Evolutionary conservation across 2,329 filamentous ascomycete species (phyloP), one percentile per base, ranked within the genome.

Genomic region (Cryphonectria japonica): DNA sequence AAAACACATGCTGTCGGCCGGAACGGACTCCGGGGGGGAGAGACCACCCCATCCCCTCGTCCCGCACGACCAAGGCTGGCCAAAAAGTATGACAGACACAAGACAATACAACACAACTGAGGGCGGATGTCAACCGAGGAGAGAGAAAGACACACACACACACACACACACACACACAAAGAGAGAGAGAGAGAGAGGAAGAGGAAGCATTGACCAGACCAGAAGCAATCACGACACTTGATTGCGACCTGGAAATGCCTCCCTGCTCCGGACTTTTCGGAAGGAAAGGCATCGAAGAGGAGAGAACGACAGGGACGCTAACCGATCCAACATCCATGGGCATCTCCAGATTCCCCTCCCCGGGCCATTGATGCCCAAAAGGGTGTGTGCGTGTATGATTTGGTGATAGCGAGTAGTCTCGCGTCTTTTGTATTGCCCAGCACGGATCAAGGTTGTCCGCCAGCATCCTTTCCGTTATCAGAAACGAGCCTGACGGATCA

Each of bases 401-500:
- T 50, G 11, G 59, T 61, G 59, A 61, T 39, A 26, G 59, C 39
- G 59, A 50, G 22, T 34, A 37, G 59, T 61, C 59, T 37, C 59
- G 39, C 34, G 19, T 16, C 57, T 43, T 22, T 50, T 9, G 3
- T 50, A 8, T n/a, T 39, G 37, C 8, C 46, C 46, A 26, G 26
- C 26, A 26, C 26, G 46, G 34, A 34, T 39, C 34, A 11, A 22
- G 16, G 59, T 37, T n/a, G 59, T 65, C 61, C 54, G 52, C 34
- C 22, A 22, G 37, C 26, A 22, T 34, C 39, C 54, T 22, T 29
- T 22, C 9, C 14, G 13, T 2, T 34, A 6, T 41, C 19, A 60
- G 50, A 8, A 26, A 32, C 52, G 26, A 43, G 37, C 41, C n/a
- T 64, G 41, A 39, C 66, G 66, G 66, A 37, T 22, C 66, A 67